These are phyloP conservation scores for Leishmania tropica DNA, from an alignment of 208 protist genomes.

Conservation along the genomic window DNA sequence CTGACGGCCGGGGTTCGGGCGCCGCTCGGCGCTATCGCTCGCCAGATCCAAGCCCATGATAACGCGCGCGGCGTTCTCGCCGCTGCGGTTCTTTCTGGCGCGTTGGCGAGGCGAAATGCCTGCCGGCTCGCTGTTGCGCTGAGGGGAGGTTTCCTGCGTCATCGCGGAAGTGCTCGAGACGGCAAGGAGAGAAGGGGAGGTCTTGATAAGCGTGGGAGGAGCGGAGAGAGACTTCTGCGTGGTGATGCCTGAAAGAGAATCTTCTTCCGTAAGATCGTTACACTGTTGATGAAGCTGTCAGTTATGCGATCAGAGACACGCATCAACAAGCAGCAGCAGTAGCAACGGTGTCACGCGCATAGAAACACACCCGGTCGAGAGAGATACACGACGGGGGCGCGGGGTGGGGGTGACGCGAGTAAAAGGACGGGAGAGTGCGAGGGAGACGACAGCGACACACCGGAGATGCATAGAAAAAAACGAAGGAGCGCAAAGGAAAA, in stretches of 20 bases:
- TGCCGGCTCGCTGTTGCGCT: neutral
- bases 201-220: too few species aligned
- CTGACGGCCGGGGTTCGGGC: conserved; percentile 32
- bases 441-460: neutral
- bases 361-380: neutral
- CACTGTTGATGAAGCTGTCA: neutral
- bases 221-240: neutral
- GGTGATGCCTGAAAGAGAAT: neutral
- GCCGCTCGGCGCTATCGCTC: conserved; percentile 16
- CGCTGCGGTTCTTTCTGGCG: conserved; percentile 36
- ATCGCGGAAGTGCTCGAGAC: neutral
- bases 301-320: neutral
- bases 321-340: neutral
- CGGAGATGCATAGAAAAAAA: neutral
- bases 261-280: neutral
- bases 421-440: neutral
- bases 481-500: neutral
- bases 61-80: conserved; percentile 32
- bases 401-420: neutral
- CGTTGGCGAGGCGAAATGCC: conserved; percentile 33
- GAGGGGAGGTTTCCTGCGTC: conserved; percentile 5
- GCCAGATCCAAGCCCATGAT: conserved; percentile 26
- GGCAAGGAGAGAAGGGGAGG: neutral
- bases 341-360: neutral
- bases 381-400: neutral